phyloP scores from a whole-genome alignment of 2,329 filamentous ascomycete genomes.

The Aspergillus ruber region DNA sequence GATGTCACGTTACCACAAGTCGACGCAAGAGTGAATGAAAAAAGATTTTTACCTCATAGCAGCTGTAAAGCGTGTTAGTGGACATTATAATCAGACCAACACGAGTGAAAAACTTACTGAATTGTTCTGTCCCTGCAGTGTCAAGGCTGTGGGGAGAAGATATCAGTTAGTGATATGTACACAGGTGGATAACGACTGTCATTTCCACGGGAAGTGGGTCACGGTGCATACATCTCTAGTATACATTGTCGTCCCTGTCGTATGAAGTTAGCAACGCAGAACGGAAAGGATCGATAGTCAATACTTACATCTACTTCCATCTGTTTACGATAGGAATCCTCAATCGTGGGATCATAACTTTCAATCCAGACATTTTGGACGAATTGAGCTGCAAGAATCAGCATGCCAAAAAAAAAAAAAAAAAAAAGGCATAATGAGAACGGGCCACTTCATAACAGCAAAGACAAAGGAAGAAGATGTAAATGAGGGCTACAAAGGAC shows the following conservation, averaged over 20 bases:
- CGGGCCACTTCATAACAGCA: not conserved
- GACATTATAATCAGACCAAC: not conserved
- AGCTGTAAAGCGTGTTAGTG: constrained; percentile 32
- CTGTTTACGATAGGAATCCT: constrained; percentile 82
- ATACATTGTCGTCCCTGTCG: constrained; percentile 75
- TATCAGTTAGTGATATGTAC: constrained; percentile 4
- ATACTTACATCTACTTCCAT: constrained; percentile 84
- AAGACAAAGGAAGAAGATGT: not conserved
- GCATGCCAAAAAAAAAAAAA: constrained; percentile 8
- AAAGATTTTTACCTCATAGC: constrained; percentile 48
- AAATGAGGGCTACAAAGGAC: constrained; percentile 12
- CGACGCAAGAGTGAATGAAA: not conserved
- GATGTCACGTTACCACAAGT: not conserved
- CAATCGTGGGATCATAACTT: constrained; percentile 81
- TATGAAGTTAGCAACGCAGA: constrained; percentile 14
- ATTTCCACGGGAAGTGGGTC: not conserved
- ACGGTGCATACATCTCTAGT: constrained; percentile 68
- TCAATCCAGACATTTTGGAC: constrained; percentile 94
- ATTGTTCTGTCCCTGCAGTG: constrained; percentile 86
- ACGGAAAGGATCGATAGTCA: not conserved
- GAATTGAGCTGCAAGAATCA: constrained; percentile 63
- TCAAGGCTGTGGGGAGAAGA: constrained; percentile 56
- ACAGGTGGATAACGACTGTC: constrained; percentile 1
- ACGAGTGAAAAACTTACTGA: constrained; percentile 57
- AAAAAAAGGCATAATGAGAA: not conserved